Conservation (phyloP, 805 yeast genomes). For the Zygosaccharomyces gambellarensis region DNA sequence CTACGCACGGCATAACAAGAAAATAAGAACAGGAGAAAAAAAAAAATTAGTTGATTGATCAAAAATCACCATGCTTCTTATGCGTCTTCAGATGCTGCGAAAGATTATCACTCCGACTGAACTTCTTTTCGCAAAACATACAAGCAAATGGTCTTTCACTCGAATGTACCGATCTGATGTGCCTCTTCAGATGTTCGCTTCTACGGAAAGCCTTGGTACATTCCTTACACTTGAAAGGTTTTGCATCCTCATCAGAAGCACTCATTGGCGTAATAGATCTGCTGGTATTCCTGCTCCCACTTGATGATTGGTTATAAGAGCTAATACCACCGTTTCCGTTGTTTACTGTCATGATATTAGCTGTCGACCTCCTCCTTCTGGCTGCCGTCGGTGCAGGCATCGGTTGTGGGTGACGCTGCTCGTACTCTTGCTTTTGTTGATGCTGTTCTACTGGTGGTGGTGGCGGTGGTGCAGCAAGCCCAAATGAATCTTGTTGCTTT, state of each 20-base stretch:
- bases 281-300: slow-evolving; percentile 8
- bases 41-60: background rate
- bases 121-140: slow-evolving; percentile 51
- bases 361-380: slow-evolving; percentile 16
- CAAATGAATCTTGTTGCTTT: background rate
- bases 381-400: slow-evolving; percentile 8
- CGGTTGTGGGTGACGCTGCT: slow-evolving; percentile 6
- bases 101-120: slow-evolving; percentile 63
- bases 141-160: slow-evolving; percentile 57
- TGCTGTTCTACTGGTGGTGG: background rate
- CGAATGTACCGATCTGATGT: slow-evolving; percentile 61
- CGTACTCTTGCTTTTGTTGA: slow-evolving; percentile 1
- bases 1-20: background rate
- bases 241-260: slow-evolving; percentile 29
- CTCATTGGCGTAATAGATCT: slow-evolving; percentile 16
- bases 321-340: background rate
- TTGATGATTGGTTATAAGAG: background rate
- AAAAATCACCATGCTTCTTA: slow-evolving; percentile 32
- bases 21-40: background rate
- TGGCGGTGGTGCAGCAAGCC: background rate
- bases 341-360: slow-evolving; percentile 12
- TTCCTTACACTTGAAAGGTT: slow-evolving; percentile 36
- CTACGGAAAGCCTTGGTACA: slow-evolving; percentile 49
- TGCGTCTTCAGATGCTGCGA: slow-evolving; percentile 61
- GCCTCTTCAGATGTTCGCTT: slow-evolving; percentile 64